Base-by-base conservation (phyloP, 2,329 filamentous ascomycete genomes). In the Pseudogymnoascus sp. region DNA sequence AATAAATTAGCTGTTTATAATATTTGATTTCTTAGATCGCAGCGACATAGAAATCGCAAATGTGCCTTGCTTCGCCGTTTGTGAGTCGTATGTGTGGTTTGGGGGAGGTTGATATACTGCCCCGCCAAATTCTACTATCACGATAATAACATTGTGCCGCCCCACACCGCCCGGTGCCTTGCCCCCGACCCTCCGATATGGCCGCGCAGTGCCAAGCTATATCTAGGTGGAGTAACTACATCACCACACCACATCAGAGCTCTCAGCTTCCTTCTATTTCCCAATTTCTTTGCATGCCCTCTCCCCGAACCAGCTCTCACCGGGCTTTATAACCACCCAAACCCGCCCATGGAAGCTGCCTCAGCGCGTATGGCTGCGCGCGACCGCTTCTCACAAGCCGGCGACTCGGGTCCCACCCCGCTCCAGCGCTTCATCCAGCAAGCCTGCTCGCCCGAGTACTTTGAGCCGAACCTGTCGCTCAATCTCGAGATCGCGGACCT, bases 401-500 rank as follows among this genome's bases (percentile, higher is more conserved):
- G 87, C 74, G 86, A 89, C 74, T 86, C 90, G 66, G 85, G 89
- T 63, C 85, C 89, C 67, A 93, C 92, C 64, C 91, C 92, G 74
- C 84, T 99, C 65, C 92, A 96, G 79, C 89, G 94, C 77, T 97
- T 92, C 77, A 96, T 99, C 76, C 87, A 94, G 75, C 92, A 92
- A 78, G 93, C 94, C 68, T 97, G 94, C 80, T 95, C 94, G 72
- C 91, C 94, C 61, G 90, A 96, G 75, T 97, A 97, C 79, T 97
- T 92, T 80, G 94, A 99, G 80, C 93, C 94, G 66, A 97, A 99
- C 74, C 88, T 99, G 63, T 94, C 92, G 64, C 81, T 99, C 67
- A 95, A 94, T 74, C 90, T 99, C 74, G 94, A 99, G 82, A 96
- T 99, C 72, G 82, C 92, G 71, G 94, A 99, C 79, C 79, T 97